These are phyloP conservation scores for Boehmeria nivea DNA, from an alignment of 306 rosid species.

Conservation along the genomic window DNA sequence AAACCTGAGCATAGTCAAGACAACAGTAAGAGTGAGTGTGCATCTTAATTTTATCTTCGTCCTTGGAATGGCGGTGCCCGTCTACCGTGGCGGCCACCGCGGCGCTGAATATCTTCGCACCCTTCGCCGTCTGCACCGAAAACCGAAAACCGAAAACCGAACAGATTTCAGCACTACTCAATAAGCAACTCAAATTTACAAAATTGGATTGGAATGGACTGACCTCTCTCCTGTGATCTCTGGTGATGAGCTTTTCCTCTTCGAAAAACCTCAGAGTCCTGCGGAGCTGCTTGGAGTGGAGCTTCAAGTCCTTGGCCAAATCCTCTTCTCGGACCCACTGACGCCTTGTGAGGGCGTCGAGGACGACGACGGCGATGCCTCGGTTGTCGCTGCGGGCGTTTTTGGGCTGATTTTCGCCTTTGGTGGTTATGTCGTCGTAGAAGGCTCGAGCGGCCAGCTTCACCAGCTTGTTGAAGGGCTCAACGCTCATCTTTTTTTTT, in stretches of 20 bases:
- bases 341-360: constrained; percentile 92
- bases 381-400: constrained; percentile 85
- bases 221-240: constrained; percentile 94
- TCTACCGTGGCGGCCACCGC: constrained; percentile 89
- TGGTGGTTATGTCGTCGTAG: constrained; percentile 75
- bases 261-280: constrained; percentile 78
- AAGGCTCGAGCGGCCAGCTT: constrained; percentile 89
- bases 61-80: constrained; percentile 46
- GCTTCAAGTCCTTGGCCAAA: constrained; percentile 89
- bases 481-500: constrained; percentile 35
- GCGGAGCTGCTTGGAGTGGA: constrained; percentile 88
- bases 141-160: background rate
- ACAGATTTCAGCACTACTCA: background rate
- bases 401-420: constrained; percentile 91
- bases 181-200: constrained; percentile 8
- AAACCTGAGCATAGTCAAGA: constrained; percentile 78
- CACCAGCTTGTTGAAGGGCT: constrained; percentile 83
- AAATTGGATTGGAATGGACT: constrained; percentile 12
- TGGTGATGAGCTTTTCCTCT: constrained; percentile 85
- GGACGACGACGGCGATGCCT: constrained; percentile 98
- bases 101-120: constrained; percentile 86
- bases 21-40: constrained; percentile 95
- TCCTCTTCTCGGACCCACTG: constrained; percentile 99
- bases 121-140: constrained; percentile 71
- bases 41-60: constrained; percentile 86